Base-by-base conservation (phyloP, 2,329 filamentous ascomycete species). In the Lachnellula subtilissima region DNA sequence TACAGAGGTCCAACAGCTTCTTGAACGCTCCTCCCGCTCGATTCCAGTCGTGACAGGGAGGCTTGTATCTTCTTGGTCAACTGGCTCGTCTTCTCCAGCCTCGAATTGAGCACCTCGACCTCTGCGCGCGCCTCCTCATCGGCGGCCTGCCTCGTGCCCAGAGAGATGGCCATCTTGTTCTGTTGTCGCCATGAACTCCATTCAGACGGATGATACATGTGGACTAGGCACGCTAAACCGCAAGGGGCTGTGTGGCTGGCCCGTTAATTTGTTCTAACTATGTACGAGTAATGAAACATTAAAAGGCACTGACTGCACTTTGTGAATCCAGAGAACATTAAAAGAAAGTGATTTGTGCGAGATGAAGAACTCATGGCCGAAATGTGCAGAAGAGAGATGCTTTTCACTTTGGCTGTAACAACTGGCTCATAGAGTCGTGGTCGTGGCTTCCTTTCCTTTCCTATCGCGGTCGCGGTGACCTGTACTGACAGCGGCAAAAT, bases 41-140 rank as follows among this genome's bases (percentile, higher is more conserved):
- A 84, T 66, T 97, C 91, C 36, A 99, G 79, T 54, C 92, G 83
- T 39, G 85, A 83, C 64, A 97, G 80, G 51, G 90, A 96, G 28
- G 89, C 87, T 73, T 96, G 89, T 54, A 99, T 97, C 78, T 96
- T 96, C 77, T 94, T 96, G 35, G 91, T 96, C 70, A 97, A 81
- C 69, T 91, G 85, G 58, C 91, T 88, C 65, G 95, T 95, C 80
- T 96, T 97, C 66, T 95, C 91, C 60, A 97, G 84, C 40, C 85
- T 79, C 53, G 84, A 87, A 65, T 86, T 87, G 48, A 88, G 76
- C 32, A 88, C 85, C 63, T 88, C 85, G 53, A 88, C 85, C 70
- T 88, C 85, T 47, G 85, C 85, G 55, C 83, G 78, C 46, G 84
- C 83, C 72, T 88, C 84, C 69, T 88, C 85, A 66, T 88, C 85